Evolutionary conservation across 345 rosid species (phyloP).

Genomic region (Citrus medica): DNA sequence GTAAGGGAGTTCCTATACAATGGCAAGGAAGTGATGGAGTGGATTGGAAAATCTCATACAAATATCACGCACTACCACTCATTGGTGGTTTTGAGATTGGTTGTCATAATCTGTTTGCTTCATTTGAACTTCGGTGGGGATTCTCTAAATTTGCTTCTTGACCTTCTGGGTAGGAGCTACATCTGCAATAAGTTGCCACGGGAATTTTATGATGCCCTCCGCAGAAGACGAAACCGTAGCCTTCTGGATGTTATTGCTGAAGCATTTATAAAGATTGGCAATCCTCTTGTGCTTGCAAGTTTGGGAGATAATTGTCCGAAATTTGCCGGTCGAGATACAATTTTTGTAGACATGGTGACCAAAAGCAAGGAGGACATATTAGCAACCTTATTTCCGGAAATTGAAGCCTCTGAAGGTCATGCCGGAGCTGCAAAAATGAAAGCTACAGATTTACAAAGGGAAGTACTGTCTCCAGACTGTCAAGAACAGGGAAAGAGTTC

Average conservation of each 20-base stretch:
- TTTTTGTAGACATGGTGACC: slow-evolving; percentile 31
- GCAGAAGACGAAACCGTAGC: neutral
- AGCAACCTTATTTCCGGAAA: slow-evolving; percentile 17
- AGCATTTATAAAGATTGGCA: slow-evolving; percentile 27
- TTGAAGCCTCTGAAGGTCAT: slow-evolving; percentile 3
- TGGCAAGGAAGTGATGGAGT: slow-evolving; percentile 18
- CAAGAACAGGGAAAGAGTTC: slow-evolving; percentile 7
- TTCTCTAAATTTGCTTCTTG: slow-evolving; percentile 4
- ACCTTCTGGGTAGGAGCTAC: slow-evolving; percentile 11
- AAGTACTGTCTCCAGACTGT: neutral
- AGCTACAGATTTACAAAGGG: neutral
- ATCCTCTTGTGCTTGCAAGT: slow-evolving; percentile 33
- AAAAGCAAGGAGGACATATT: slow-evolving; percentile 28
- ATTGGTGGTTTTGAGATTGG: slow-evolving; percentile 31
- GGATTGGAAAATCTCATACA: slow-evolving; percentile 22
- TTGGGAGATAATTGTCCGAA: neutral
- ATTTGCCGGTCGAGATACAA: slow-evolving; percentile 8
- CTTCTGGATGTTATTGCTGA: slow-evolving; percentile 12
- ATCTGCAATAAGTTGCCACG: slow-evolving; percentile 21
- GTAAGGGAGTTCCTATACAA: slow-evolving; percentile 10
- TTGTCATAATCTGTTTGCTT: slow-evolving; percentile 28
- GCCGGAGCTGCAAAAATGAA: neutral
- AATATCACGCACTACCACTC: slow-evolving; percentile 10
- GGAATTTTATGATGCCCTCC: slow-evolving; percentile 16
- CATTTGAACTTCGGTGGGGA: slow-evolving; percentile 26